phyloP scores from a whole-genome alignment of 305 asterid species.

The Caryopteris hybrid region DNA sequence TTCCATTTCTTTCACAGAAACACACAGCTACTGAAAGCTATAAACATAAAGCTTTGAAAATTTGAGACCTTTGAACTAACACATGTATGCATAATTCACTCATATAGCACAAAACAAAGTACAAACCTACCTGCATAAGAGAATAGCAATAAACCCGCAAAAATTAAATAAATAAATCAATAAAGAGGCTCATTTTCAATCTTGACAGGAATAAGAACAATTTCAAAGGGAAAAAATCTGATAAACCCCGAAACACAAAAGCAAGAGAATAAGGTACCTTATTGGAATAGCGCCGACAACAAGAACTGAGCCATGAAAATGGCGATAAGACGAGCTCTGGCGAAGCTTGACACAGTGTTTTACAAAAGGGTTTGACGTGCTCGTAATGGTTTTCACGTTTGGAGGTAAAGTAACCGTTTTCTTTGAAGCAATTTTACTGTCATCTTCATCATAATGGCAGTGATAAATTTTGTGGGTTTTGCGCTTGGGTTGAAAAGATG shows the following conservation, averaged over 20 bases:
- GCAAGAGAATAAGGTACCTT: conserved; percentile 37
- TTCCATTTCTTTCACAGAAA: background rate
- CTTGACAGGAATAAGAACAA: background rate
- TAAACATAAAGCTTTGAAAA: background rate
- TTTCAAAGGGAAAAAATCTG: background rate
- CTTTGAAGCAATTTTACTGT: conserved; percentile 25
- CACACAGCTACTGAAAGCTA: background rate
- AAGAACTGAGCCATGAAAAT: conserved; percentile 63
- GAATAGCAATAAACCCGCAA: background rate
- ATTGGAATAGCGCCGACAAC: conserved; percentile 79
- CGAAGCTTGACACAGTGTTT: conserved; percentile 94
- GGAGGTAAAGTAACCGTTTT: conserved; percentile 37
- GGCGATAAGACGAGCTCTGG: conserved; percentile 77
- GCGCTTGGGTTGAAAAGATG: conserved; percentile 8
- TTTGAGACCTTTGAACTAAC: background rate
- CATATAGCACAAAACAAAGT: too few species aligned
- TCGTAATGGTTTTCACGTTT: conserved; percentile 54
- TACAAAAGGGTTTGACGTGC: conserved; percentile 86
- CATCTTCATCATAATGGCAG: conserved; percentile 12
- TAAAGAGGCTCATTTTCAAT: background rate
- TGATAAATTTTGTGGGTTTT: conserved; percentile 10
- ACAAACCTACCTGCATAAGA: too few species aligned
- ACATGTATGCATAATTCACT: too few species aligned
- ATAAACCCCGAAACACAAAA: conserved; percentile 10
- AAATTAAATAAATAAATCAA: too few species aligned